Percentiles rank a stretch among this genome's conserved stretches.
These are phyloP conservation scores for Trypanosoma platydactyli DNA, from an alignment of 208 protist species.

Conservation along the genomic window DNA sequence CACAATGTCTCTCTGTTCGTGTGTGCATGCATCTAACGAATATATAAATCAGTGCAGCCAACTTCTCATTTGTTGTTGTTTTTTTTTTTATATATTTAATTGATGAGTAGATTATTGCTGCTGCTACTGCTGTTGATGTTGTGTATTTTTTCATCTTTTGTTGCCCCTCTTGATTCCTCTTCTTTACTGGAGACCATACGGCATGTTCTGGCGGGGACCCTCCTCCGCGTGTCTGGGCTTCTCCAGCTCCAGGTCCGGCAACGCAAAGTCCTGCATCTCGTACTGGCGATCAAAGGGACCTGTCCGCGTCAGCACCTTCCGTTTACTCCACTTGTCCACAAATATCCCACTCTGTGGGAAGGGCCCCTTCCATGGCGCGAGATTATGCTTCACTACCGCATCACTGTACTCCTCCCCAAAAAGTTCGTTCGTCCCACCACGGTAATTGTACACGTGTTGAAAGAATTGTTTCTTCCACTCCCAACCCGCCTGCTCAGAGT, in stretches of 20 bases:
- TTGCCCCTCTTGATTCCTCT: too few relatives aligned
- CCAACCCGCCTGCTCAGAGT: conserved; percentile 88
- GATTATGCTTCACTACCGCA: conserved; percentile 63
- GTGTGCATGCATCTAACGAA: too few relatives aligned
- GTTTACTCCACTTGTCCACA: conserved; percentile 92
- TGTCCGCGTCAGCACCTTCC: conserved; percentile 82
- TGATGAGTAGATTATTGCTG: too few relatives aligned
- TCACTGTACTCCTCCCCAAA: conserved; percentile 85
- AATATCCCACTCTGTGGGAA: conserved; percentile 90
- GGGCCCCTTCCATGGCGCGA: conserved; percentile 88
- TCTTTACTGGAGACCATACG: conserved; percentile 82
- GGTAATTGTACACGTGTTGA: conserved; percentile 92
- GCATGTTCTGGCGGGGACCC: conserved; percentile 85
- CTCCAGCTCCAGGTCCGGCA: conserved; percentile 87
- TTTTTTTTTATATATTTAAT: too few relatives aligned
- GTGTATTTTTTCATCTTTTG: too few relatives aligned
- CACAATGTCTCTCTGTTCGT: neutral
- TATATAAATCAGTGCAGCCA: too few relatives aligned
- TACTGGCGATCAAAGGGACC: conserved; percentile 91
- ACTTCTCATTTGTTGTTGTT: too few relatives aligned
- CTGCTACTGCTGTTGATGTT: too few relatives aligned
- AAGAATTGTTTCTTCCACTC: conserved; percentile 88
- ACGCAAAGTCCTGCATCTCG: conserved; percentile 91
- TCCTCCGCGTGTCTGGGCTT: conserved; percentile 76
- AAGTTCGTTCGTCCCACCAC: conserved; percentile 86